Percentiles rank a stretch among this genome's conserved stretches.
These are phyloP conservation scores for Mortierella sp. DNA, from an alignment of 371 early-diverging fungal species.

Conservation along the genomic window DNA sequence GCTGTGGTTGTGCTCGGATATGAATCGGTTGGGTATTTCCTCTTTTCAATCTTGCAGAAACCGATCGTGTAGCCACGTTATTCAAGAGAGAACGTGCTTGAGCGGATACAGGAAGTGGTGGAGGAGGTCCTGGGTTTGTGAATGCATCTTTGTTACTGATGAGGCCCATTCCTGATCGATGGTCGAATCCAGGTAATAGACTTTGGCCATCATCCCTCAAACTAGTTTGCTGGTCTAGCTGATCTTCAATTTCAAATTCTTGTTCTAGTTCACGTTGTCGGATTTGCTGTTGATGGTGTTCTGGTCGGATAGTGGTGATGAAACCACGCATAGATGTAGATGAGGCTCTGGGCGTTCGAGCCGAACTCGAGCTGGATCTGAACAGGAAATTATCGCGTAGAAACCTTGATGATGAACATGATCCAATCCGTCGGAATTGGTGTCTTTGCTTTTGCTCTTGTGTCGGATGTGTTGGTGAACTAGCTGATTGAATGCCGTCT, in stretches of 20 bases:
- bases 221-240: neutral
- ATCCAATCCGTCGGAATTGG: neutral
- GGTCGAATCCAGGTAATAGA: neutral
- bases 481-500: neutral
- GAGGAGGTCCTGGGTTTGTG: conserved; percentile 22
- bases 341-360: neutral
- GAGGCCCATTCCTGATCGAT: neutral
- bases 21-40: conserved; percentile 8
- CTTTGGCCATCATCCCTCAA: neutral
- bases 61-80: neutral
- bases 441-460: neutral
- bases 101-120: conserved; percentile 6
- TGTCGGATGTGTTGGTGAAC: neutral
- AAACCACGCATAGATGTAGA: neutral
- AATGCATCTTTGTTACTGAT: conserved; percentile 9
- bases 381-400: neutral
- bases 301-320: conserved; percentile 18
- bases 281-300: conserved; percentile 22
- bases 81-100: neutral
- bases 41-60: neutral
- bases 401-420: neutral
- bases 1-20: conserved; percentile 9
- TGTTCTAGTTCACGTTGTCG: conserved; percentile 12
- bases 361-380: neutral
- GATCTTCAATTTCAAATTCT: neutral